Percentiles rank a stretch among this genome's conserved stretches.
phyloP scores from a whole-genome alignment of 768 basidiomycete genomes.

The Royoungia palumana region DNA sequence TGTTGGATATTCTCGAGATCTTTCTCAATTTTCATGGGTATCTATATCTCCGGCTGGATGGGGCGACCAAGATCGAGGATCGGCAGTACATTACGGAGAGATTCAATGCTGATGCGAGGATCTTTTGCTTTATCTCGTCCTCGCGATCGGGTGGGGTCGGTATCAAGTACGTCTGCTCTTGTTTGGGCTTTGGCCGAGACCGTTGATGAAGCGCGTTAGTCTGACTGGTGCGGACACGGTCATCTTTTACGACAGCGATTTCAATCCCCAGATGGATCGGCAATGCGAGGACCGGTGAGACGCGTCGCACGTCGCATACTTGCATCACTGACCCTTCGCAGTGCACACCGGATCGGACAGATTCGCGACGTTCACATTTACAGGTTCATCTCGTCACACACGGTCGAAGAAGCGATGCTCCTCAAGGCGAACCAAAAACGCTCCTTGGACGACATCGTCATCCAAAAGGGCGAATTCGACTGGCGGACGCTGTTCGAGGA shows the following conservation, averaged over 20 bases:
- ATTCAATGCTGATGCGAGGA: slow-evolving; percentile 72
- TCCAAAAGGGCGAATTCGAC: slow-evolving; percentile 92
- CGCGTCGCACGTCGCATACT: neutral
- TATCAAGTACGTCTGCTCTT: slow-evolving; percentile 68
- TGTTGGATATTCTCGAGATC: slow-evolving; percentile 90
- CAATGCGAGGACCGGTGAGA: slow-evolving; percentile 90
- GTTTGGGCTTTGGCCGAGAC: slow-evolving; percentile 18
- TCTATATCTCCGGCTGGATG: slow-evolving; percentile 91
- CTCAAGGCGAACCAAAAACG: slow-evolving; percentile 98
- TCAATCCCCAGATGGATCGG: slow-evolving; percentile 96
- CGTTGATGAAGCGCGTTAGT: slow-evolving; percentile 37
- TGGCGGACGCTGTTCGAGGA: slow-evolving; percentile 84
- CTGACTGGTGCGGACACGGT: slow-evolving; percentile 91
- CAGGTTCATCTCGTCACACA: slow-evolving; percentile 84
- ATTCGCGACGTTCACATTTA: slow-evolving; percentile 96
- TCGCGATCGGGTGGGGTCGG: slow-evolving; percentile 83
- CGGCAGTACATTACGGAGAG: slow-evolving; percentile 87
- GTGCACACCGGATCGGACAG: slow-evolving; percentile 98
- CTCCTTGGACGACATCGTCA: slow-evolving; percentile 84
- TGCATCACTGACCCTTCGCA: slow-evolving; percentile 26
- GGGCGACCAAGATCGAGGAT: slow-evolving; percentile 93
- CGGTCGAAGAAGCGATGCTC: slow-evolving; percentile 95
- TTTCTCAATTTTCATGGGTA: slow-evolving; percentile 93
- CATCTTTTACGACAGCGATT: slow-evolving; percentile 96
- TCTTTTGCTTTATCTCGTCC: slow-evolving; percentile 88